phyloP scores from a whole-genome alignment of 2,329 filamentous ascomycete genomes.

The Penicillium verrucosum region DNA sequence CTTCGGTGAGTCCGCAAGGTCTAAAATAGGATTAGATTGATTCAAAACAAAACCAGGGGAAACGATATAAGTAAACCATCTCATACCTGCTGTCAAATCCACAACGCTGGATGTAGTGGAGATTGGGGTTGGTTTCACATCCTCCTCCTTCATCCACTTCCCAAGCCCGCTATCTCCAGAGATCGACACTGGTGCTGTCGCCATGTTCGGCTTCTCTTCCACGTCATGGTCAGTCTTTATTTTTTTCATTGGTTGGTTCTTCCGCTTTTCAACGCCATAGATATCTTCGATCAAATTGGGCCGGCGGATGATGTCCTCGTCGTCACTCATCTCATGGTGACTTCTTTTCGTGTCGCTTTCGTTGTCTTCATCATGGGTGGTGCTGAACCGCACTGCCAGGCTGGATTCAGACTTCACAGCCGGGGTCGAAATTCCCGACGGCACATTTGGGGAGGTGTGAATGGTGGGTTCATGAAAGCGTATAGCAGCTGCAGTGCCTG shows the following conservation, averaged over 20 bases:
- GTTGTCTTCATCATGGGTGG: slow-evolving; percentile 21
- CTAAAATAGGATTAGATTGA: slow-evolving; percentile 23
- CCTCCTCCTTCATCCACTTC: slow-evolving; percentile 63
- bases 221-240: slow-evolving; percentile 52
- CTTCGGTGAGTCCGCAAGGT: slow-evolving; percentile 19
- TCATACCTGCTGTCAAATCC: slow-evolving; percentile 43
- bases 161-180: slow-evolving; percentile 58
- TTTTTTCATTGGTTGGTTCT: slow-evolving; percentile 61
- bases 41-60: neutral
- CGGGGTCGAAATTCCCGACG: slow-evolving; percentile 16
- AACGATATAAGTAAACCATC: neutral
- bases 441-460: slow-evolving; percentile 18
- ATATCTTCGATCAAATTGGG: slow-evolving; percentile 65
- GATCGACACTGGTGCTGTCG: slow-evolving; percentile 44
- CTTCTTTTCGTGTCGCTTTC: slow-evolving; percentile 32
- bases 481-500: slow-evolving; percentile 25
- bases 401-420: slow-evolving; percentile 16
- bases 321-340: slow-evolving; percentile 31
- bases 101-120: slow-evolving; percentile 53
- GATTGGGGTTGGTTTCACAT: slow-evolving; percentile 38
- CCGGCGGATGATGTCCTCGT: slow-evolving; percentile 26
- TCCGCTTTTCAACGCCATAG: slow-evolving; percentile 70
- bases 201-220: slow-evolving; percentile 44
- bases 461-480: slow-evolving; percentile 15
- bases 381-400: slow-evolving; percentile 32